Evolutionary conservation across 208 protist genomes (phyloP).

Genomic region (Strigomonas culicis): DNA sequence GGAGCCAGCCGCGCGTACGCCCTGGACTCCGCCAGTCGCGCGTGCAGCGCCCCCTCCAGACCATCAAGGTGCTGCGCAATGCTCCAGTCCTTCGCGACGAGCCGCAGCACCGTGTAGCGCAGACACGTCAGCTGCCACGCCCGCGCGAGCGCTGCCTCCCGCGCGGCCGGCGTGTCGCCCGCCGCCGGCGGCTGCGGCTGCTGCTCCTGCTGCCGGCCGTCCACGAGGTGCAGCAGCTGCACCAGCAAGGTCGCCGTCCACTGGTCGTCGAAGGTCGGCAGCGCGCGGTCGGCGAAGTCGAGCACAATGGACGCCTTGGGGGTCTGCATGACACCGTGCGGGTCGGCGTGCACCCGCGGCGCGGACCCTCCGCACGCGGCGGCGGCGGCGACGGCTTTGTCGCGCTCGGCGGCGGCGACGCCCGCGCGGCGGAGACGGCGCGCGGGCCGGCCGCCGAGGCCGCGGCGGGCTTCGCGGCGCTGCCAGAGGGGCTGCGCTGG

Average conservation of each 20-base stretch:
- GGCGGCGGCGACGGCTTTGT: not conserved
- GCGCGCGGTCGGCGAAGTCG: not conserved
- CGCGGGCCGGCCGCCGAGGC: not conserved
- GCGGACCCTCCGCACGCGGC: no score
- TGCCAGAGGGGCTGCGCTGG: not conserved
- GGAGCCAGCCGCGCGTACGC: conserved; percentile 12
- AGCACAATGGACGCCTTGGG: not conserved
- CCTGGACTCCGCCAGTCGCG: conserved; percentile 1
- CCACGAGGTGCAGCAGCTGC: conserved; percentile 12
- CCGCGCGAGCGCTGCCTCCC: conserved; percentile 17
- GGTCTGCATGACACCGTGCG: not conserved
- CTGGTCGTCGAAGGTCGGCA: not conserved
- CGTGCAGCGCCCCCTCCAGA: conserved; percentile 20
- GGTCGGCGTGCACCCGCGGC: no score
- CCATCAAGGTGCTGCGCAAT: conserved; percentile 15
- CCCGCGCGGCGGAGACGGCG: not conserved
- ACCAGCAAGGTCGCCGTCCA: not conserved
- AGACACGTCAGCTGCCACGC: conserved; percentile 27
- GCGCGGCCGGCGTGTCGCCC: no score
- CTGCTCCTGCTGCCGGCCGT: conserved; percentile 4
- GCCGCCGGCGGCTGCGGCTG: no score
- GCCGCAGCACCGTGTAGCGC: conserved; percentile 28
- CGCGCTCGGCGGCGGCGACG: not conserved
- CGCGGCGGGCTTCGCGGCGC: conserved; percentile 1
- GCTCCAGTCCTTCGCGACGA: conserved; percentile 26